Conservation (phyloP, 768 basidiomycete genomes). For the Multifurca ochricompacta region DNA sequence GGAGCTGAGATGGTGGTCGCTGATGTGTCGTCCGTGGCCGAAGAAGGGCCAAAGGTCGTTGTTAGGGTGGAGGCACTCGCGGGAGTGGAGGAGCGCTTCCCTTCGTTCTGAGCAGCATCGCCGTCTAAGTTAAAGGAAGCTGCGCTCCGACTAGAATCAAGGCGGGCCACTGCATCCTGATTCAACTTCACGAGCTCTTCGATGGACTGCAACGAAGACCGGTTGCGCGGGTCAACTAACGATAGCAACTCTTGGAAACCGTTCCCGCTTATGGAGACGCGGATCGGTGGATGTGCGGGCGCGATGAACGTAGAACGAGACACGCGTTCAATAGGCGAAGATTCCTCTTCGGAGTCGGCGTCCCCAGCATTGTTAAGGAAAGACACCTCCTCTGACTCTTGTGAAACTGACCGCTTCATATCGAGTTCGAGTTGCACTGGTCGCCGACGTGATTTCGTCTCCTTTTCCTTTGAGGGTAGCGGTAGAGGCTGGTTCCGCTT, state of each 20-base stretch:
- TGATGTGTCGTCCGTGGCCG: conserved; percentile 21
- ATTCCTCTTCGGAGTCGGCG: conserved; percentile 35
- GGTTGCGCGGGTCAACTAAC: conserved; percentile 39
- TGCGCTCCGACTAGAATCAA: conserved; percentile 10
- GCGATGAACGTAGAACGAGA: conserved; percentile 75
- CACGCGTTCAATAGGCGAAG: conserved; percentile 56
- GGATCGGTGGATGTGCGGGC: conserved; percentile 82
- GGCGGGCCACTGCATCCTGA: neutral
- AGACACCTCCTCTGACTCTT: conserved; percentile 22
- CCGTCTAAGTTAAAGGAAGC: conserved; percentile 10
- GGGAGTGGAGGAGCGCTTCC: conserved; percentile 21
- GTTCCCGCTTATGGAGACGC: conserved; percentile 77
- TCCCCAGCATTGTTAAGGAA: conserved; percentile 22
- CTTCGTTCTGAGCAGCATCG: neutral
- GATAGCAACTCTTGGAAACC: conserved; percentile 75
- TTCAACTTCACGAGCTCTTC: conserved; percentile 39
- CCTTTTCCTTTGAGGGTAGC: conserved; percentile 2
- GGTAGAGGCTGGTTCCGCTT: conserved; percentile 8
- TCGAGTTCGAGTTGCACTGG: conserved; percentile 30
- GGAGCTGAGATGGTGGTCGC: conserved; percentile 18
- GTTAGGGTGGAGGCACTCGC: conserved; percentile 23
- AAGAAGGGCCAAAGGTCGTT: conserved; percentile 5
- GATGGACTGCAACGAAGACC: conserved; percentile 32
- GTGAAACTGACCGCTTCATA: conserved; percentile 19
- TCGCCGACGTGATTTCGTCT: conserved; percentile 4